A percentile compares a stretch with the other conserved stretches of the same genome.
phyloP scores from a whole-genome alignment of 2,329 filamentous ascomycete genomes.

The Keithomyces neogunnii region DNA sequence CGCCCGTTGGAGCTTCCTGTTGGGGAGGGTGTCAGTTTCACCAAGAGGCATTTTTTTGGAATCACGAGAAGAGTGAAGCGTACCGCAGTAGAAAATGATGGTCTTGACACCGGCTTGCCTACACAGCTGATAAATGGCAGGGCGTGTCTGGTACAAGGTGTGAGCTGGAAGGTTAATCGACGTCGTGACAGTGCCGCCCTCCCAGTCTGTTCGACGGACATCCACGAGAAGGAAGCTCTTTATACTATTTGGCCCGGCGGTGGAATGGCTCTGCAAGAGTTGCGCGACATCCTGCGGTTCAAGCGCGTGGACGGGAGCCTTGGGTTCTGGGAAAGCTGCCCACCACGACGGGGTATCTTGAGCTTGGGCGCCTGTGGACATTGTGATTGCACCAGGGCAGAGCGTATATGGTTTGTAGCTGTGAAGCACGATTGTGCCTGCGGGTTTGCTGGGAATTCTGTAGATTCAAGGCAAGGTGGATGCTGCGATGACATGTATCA shows the following conservation, averaged over 20 bases:
- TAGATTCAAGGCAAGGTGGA: not conserved
- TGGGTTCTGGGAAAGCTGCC: slow-evolving; percentile 34
- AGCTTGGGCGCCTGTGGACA: not conserved
- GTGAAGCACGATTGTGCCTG: not conserved
- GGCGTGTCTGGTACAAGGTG: slow-evolving; percentile 41
- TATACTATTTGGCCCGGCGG: slow-evolving; percentile 16
- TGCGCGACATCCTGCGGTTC: slow-evolving; percentile 30
- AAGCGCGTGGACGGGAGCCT: slow-evolving; percentile 27
- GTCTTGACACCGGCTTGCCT: slow-evolving; percentile 38
- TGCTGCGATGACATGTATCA: not conserved
- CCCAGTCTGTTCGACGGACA: slow-evolving; percentile 44
- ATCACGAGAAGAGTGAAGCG: not conserved
- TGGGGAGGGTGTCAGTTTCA: not conserved
- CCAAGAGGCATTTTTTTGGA: too few relatives aligned
- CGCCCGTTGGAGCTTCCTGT: slow-evolving; percentile 42
- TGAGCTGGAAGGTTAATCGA: slow-evolving; percentile 52
- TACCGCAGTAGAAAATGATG: slow-evolving; percentile 50
- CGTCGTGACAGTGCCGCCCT: slow-evolving; percentile 50
- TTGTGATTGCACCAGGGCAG: not conserved
- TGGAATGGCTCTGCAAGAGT: slow-evolving; percentile 29
- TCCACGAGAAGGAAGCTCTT: slow-evolving; percentile 40
- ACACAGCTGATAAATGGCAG: slow-evolving; percentile 39
- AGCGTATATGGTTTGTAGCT: not conserved
- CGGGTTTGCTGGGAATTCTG: not conserved
- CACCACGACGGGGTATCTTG: slow-evolving; percentile 25